Conservation (phyloP, 108 stramenopile genomes). For the Skeletonema grethae region DNA sequence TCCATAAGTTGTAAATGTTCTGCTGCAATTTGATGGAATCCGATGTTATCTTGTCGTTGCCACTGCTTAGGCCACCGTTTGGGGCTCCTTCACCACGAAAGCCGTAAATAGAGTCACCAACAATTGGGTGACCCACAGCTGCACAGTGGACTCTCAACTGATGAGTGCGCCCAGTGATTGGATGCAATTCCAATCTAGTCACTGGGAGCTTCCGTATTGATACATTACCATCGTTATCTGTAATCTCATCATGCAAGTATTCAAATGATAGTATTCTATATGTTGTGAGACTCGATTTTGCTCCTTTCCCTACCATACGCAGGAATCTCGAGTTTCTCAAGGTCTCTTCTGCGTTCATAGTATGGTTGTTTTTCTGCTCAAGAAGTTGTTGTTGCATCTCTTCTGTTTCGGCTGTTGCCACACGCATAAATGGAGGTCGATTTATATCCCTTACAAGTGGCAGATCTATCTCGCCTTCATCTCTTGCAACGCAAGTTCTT, state of each 20-base stretch:
- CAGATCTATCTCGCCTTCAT: constrained; percentile 72
- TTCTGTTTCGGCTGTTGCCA: constrained; percentile 46
- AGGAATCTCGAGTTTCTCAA: constrained; percentile 53
- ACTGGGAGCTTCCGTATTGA: constrained; percentile 34
- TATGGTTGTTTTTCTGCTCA: constrained; percentile 21
- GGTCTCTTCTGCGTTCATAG: constrained; percentile 36
- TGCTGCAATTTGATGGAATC: constrained; percentile 8
- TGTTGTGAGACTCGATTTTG: constrained; percentile 59
- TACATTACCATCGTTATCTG: neutral
- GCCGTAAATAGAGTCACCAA: constrained; percentile 82
- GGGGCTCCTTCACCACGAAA: constrained; percentile 43
- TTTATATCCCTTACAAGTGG: constrained; percentile 69
- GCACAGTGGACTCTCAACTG: constrained; percentile 84
- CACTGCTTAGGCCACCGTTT: constrained; percentile 28
- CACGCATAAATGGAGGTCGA: constrained; percentile 72
- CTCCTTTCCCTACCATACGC: constrained; percentile 58
- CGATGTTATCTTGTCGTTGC: neutral
- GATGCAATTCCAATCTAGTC: constrained; percentile 56
- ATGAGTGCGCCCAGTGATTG: constrained; percentile 75
- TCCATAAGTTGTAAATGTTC: constrained; percentile 10
- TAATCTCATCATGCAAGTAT: constrained; percentile 30
- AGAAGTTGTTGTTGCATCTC: constrained; percentile 5
- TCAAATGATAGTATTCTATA: constrained; percentile 54
- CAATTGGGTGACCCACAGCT: constrained; percentile 74
- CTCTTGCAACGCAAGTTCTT: constrained; percentile 13